These are phyloP conservation scores for Penicillium manginii DNA, from an alignment of 495 filamentous ascomycete species.

Conservation along the genomic window DNA sequence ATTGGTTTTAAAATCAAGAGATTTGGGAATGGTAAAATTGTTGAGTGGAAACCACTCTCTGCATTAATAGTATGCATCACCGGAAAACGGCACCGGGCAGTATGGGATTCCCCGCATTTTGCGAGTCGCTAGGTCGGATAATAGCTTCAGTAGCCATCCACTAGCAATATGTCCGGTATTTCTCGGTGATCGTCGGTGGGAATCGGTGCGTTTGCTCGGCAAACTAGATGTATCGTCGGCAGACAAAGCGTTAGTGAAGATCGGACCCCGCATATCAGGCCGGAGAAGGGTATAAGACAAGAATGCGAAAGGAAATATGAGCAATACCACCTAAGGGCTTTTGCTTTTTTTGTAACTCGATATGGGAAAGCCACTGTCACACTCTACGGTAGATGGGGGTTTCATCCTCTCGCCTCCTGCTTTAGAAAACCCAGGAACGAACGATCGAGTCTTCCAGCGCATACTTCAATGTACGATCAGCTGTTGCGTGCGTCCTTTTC, in stretches of 20 bases:
- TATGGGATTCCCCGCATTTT: slow-evolving; percentile 5
- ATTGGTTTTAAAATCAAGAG: neutral
- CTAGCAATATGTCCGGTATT: neutral
- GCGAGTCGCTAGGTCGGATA: neutral
- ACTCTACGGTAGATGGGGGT: slow-evolving; percentile 18
- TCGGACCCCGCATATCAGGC: slow-evolving; percentile 18
- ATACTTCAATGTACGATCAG: slow-evolving; percentile 16
- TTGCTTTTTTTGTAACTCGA: neutral
- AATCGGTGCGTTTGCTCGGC: slow-evolving; percentile 23
- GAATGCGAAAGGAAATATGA: neutral
- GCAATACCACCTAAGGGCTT: neutral
- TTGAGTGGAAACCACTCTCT: neutral
- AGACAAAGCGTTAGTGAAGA: neutral
- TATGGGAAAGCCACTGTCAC: slow-evolving; percentile 3
- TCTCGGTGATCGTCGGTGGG: slow-evolving; percentile 25
- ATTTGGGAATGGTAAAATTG: neutral
- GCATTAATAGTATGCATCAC: neutral
- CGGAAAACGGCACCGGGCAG: neutral
- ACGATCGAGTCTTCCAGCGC: slow-evolving; percentile 17
- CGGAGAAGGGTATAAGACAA: neutral
- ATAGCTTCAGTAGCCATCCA: neutral
- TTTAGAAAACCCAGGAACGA: slow-evolving; percentile 18
- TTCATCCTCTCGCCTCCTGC: slow-evolving; percentile 19
- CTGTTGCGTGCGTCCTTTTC: neutral
- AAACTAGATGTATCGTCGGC: slow-evolving; percentile 10